Evolutionary conservation across 2,329 filamentous ascomycete species (phyloP), one percentile per base, ranked within the genome.

Genomic region (Neonectria sp.): DNA sequence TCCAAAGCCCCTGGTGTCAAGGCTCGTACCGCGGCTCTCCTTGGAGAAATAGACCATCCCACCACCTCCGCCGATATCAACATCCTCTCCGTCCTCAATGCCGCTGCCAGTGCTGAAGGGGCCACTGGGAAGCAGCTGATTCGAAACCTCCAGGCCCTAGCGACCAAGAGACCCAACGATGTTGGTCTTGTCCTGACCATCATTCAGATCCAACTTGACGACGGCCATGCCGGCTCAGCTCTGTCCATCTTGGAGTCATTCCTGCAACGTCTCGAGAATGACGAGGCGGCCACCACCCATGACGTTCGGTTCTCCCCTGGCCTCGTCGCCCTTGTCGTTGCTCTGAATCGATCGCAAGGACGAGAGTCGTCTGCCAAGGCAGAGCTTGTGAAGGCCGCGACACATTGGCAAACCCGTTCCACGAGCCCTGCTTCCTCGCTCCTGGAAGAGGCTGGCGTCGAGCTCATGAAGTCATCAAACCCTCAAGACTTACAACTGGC

Each of bases 241-340:
- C 88, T 95, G 40, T 84, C 86, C n/a, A 85, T 94, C 6, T 84
- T 98, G 2, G 92, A 97, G 77, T 84, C 88, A 2, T 95, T 96
- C 77, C 88, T 97, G 62, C 87, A 87, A 68, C 88, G 88, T 11
- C 86, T 97, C 2, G 93, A 95, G 74, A 81, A 89, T 55, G 89
- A 89, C 3, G 85, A 79, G 6, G 82, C 84, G 1, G 77, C 86
- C 3, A 84, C 87, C 17, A 86, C 91, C 65, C 85, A 90, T 63
- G 90, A 95, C 73, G 89, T 92, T 29, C 91, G 95, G 12, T 96
- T 92, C 79, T 91, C 94, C 29, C 95, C 96, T 0, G 95, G 95
- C 3, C 85, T 99, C 1, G 88, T 98, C 31, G 94, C 93, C 1
- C 85, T 95, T 2, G 85, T 93, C 3, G 91, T 97, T 11, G 91